Evolutionary conservation across 148 eudicot species (phyloP), one percentile per base, ranked within the genome.

Genomic region (Camellia japonica): DNA sequence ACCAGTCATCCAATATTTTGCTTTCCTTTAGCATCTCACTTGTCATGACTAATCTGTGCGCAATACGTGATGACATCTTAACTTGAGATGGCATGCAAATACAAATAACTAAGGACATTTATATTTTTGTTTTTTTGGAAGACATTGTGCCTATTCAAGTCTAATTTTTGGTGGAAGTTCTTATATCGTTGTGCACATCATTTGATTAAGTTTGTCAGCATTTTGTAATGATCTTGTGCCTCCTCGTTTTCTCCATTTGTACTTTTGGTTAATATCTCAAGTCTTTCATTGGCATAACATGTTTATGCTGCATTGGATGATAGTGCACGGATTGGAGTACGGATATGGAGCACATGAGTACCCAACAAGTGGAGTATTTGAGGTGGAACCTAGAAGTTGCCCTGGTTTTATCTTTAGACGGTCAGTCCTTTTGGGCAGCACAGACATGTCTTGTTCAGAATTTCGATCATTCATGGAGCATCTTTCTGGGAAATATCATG

Each of bases 341-440:
- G 98, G 90, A 14, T 95, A 76, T 85, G 98, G 98, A 80, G 97
- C 97, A 38, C 94, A 93, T 71, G 97, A 95, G 55, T 89, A 87
- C 86, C 76, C 97, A 51, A 85, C 84, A 67, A 95, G 93, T 87
- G 98, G 98, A 83, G 97, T 95, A 80, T 95, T 91, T 85, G 96
- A 93, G 86, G 94, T 93, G 84, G 97, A 91, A 82, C 98, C 98
- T 12, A 90, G 86, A 87, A 90, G 91, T 82, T 95, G 97, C 80
- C 97, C 98, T 68, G 98, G 98, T 78, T 93, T 91, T 75, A 84
- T 83, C 52, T 95, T 89, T 78, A 92, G 97, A 82, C 87, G 88
- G 73, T 89, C 98, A 23, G 82, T 95, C 47, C 88, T 87, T 81
- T 81, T 95, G 75, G 98, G 98, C 61, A 93, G 87, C 84, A 93